These are phyloP conservation scores for Colletotrichum horii DNA, from an alignment of 2,329 filamentous ascomycete genomes.

Conservation along the genomic window DNA sequence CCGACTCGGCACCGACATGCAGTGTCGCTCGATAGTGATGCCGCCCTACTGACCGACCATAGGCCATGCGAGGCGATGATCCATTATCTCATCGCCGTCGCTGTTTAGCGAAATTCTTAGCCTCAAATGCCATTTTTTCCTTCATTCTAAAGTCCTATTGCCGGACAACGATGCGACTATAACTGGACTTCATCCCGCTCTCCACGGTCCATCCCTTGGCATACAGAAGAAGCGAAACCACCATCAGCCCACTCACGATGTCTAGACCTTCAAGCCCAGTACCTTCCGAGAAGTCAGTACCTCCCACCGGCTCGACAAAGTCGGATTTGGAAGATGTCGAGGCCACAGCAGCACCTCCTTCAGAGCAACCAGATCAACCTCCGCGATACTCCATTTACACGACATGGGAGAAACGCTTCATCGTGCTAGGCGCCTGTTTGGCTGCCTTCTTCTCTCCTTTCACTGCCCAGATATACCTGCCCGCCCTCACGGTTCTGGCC, in stretches of 20 bases:
- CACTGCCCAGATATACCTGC: constrained; percentile 59
- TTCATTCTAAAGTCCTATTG: neutral
- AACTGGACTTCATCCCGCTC: neutral
- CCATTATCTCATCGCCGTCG: neutral
- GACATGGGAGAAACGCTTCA: constrained; percentile 42
- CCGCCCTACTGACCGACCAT: neutral
- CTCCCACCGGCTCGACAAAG: neutral
- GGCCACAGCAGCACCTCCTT: neutral
- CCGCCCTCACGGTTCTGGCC: constrained; percentile 54
- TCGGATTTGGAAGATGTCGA: constrained; percentile 1
- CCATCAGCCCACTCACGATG: neutral
- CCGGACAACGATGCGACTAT: neutral
- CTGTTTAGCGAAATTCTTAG: neutral
- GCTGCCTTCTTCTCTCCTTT: constrained; percentile 51
- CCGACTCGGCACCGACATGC: constrained; percentile 18
- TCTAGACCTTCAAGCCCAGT: neutral
- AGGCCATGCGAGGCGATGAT: neutral
- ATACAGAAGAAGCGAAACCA: neutral
- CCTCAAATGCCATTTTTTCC: neutral
- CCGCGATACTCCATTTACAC: constrained; percentile 43
- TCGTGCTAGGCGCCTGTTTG: constrained; percentile 43
- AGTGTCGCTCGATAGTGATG: neutral
- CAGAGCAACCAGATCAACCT: neutral
- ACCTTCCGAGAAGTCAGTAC: neutral
- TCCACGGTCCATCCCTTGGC: neutral